phyloP scores from a whole-genome alignment of 1,284 basidiomycete species.

The Vanrija sp. region DNA sequence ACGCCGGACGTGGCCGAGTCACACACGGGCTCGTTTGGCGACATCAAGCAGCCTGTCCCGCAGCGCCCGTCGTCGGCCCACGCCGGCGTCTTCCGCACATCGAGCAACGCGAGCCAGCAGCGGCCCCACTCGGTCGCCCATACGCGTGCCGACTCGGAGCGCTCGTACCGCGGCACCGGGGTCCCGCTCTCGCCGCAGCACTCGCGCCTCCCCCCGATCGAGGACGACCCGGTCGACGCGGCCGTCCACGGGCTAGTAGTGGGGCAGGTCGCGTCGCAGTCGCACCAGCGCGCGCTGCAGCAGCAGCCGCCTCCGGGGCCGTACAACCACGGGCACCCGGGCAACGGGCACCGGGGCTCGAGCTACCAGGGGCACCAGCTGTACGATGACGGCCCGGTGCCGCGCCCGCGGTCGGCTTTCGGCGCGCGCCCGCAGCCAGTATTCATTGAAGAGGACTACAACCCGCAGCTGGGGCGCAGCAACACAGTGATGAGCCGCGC shows the following conservation, averaged over 20 bases:
- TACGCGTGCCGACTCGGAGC: neutral
- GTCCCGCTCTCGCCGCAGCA: neutral
- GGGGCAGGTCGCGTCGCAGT: slow-evolving; percentile 28
- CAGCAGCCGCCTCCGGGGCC: slow-evolving; percentile 7
- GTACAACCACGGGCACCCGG: slow-evolving; percentile 6
- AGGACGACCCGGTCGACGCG: neutral
- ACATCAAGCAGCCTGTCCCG: too few species aligned
- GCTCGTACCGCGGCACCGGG: slow-evolving; percentile 2
- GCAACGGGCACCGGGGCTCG: slow-evolving; percentile 6
- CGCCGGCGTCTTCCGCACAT: neutral
- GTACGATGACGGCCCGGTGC: slow-evolving; percentile 14
- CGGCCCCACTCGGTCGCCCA: slow-evolving; percentile 5
- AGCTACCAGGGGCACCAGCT: slow-evolving; percentile 11
- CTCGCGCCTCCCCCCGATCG: slow-evolving; percentile 14
- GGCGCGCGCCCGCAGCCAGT: slow-evolving; percentile 34
- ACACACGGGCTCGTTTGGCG: too few species aligned
- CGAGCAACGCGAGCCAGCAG: neutral
- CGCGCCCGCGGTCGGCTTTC: slow-evolving; percentile 27
- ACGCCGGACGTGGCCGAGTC: too few species aligned
- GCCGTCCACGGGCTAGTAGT: slow-evolving; percentile 10
- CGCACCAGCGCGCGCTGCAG: slow-evolving; percentile 39
- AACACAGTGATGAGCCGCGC: slow-evolving; percentile 25
- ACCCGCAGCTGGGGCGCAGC: slow-evolving; percentile 17
- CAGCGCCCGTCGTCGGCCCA: neutral
- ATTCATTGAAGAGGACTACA: slow-evolving; percentile 23